Base-by-base conservation (phyloP, 2,329 filamentous ascomycete genomes). In the Pseudopyricularia javanii region DNA sequence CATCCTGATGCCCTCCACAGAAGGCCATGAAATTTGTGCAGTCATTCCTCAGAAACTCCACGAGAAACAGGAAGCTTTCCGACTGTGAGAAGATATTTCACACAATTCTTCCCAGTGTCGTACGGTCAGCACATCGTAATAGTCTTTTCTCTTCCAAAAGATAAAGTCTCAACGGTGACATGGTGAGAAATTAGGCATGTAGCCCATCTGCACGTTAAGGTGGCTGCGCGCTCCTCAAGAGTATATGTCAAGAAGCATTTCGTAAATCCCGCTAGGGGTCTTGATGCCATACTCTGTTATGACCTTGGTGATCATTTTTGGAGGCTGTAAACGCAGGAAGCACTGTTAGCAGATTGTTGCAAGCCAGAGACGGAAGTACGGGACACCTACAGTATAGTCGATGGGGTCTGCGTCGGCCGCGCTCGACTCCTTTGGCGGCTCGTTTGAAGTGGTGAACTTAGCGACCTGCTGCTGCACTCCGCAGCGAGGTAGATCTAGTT, bases 381-480 rank as follows among this genome's bases (percentile, higher is more conserved):
- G 2, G 12, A 3, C n/a, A 63, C 77, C 58, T 66, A 85, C 82
- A 2, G 84, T 87, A 59, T 84, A 87, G 60, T 91, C 86, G 3
- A 90, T 85, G 53, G 82, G 70, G 53, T 80, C 73, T 15, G 15
- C 51, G 9, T 20, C 32, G 20, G 45, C 43, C 40, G 55, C 52
- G 53, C 62, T 20, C 53, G 57, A 47, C 50, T 57, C 55, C 7
- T 55, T 51, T 28, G 61, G 35, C 47, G 59, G 53, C 24, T 60
- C 59, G 9, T 54, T 3, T 32, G 54, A 2, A 1, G 79, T 80
- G 60, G 75, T 75, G 65, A 93, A 94, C n/a, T 49, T 88, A 80
- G 93, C 74, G 14, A 94, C 78, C 33, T 81, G 77, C 68, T 95
- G 89, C 63, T 85, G 79, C 58, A 95, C 82, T 0, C 87, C 87